Evolutionary conservation across 805 yeast genomes (phyloP).

Genomic region (Torulaspora quercuum): DNA sequence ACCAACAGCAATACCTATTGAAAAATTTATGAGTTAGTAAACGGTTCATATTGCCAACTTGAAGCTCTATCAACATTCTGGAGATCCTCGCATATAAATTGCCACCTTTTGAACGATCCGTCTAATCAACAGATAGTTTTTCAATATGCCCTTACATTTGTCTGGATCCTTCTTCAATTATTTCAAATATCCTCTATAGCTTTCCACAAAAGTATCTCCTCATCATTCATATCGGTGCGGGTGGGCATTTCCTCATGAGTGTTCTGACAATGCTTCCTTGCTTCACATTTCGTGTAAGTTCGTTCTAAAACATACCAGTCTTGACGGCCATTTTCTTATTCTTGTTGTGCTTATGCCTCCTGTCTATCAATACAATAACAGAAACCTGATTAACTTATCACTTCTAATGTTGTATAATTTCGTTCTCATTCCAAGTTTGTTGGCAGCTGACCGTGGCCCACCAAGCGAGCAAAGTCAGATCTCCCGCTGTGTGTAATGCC

Average conservation of each 20-base stretch:
- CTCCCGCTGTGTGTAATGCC: no score
- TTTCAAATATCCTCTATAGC: not conserved
- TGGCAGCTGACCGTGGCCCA: no score
- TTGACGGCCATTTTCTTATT: slow-evolving; percentile 45
- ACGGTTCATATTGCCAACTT: not conserved
- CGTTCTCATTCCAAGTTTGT: slow-evolving; percentile 1
- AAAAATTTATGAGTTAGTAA: slow-evolving; percentile 35
- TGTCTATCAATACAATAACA: not conserved
- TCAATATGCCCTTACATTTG: no score
- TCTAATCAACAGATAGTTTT: no score
- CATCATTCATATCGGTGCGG: slow-evolving; percentile 49
- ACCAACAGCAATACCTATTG: slow-evolving; percentile 90
- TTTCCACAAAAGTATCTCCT: not conserved
- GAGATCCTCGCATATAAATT: no score
- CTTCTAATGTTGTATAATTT: slow-evolving; percentile 3
- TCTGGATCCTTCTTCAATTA: no score
- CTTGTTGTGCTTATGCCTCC: slow-evolving; percentile 16
- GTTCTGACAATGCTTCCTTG: slow-evolving; percentile 12
- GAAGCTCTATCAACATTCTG: not conserved
- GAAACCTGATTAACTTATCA: slow-evolving; percentile 2
- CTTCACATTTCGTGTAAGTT: no score
- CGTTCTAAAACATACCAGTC: slow-evolving; percentile 49
- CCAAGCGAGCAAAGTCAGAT: no score
- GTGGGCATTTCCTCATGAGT: slow-evolving; percentile 42
- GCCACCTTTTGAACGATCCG: no score